Evolutionary conservation across 805 yeast species (phyloP).

Genomic region (Cyberlindnera mrakii): DNA sequence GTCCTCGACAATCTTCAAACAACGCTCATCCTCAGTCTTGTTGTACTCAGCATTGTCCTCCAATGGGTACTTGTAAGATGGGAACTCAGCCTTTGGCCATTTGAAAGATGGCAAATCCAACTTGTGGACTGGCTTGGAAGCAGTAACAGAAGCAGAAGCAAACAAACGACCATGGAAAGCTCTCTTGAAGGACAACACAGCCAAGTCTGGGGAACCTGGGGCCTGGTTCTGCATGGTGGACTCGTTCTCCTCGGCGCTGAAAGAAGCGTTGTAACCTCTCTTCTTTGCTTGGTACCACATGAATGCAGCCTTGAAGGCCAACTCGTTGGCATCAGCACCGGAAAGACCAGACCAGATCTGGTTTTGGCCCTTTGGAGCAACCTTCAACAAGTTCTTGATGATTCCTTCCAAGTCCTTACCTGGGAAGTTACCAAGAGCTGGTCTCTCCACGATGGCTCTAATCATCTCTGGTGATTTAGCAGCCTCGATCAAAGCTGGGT

Average conservation of each 20-base stretch:
- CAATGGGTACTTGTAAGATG: conserved; percentile 78
- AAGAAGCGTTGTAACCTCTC: conserved; percentile 58
- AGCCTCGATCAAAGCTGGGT: conserved; percentile 64
- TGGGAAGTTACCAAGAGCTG: conserved; percentile 81
- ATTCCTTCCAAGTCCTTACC: conserved; percentile 61
- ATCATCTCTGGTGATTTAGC: conserved; percentile 68
- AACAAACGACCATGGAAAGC: conserved; percentile 95
- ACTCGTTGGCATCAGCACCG: conserved; percentile 86
- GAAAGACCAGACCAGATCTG: conserved; percentile 75
- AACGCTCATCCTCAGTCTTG: conserved; percentile 72
- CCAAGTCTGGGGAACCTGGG: conserved; percentile 86
- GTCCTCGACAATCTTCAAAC: conserved; percentile 70
- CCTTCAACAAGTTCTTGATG: conserved; percentile 37
- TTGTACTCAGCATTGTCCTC: conserved; percentile 59
- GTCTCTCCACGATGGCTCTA: conserved; percentile 72
- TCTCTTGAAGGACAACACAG: conserved; percentile 77
- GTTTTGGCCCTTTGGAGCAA: conserved; percentile 74
- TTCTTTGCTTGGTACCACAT: conserved; percentile 66
- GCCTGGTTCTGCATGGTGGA: conserved; percentile 75
- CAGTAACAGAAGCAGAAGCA: conserved; percentile 85
- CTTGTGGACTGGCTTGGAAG: conserved; percentile 94
- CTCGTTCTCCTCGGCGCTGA: conserved; percentile 60
- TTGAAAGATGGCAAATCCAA: conserved; percentile 87
- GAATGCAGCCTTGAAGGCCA: conserved; percentile 86
- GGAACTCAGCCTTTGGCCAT: conserved; percentile 97